Percentiles rank a stretch among this genome's conserved stretches.
phyloP scores from a whole-genome alignment of 306 rosid genomes.

The Clitoria ternatea region DNA sequence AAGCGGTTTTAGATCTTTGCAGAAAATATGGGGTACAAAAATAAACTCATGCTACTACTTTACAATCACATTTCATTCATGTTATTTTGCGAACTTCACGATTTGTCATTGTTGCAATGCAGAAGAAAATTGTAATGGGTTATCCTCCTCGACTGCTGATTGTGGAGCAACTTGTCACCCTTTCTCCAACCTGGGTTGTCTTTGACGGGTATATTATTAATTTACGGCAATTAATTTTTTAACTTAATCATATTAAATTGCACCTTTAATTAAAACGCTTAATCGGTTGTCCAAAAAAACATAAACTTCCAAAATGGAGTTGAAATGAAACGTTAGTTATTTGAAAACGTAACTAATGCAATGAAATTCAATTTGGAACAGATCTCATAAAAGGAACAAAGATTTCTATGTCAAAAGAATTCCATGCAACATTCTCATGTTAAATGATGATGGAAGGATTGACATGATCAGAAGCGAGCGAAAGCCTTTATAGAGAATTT shows the following conservation, averaged over 20 bases:
- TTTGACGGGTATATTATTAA: slow-evolving; percentile 47
- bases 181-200: slow-evolving; percentile 42
- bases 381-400: slow-evolving; percentile 42
- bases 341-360: not conserved
- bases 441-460: slow-evolving; percentile 46
- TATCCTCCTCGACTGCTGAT: slow-evolving; percentile 36
- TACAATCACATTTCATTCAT: not conserved
- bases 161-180: slow-evolving; percentile 34
- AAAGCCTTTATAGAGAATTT: slow-evolving; percentile 1
- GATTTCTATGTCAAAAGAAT: slow-evolving; percentile 34
- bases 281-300: not conserved
- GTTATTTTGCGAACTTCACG: not conserved
- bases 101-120: not conserved
- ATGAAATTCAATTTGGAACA: slow-evolving; percentile 2
- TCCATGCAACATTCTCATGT: slow-evolving; percentile 48
- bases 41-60: not conserved
- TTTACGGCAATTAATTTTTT: not conserved
- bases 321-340: slow-evolving; percentile 1
- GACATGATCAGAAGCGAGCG: slow-evolving; percentile 38
- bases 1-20: slow-evolving; percentile 41
- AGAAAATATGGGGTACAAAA: slow-evolving; percentile 41
- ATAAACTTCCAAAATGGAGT: not conserved
- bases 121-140: slow-evolving; percentile 57
- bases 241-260: not conserved
- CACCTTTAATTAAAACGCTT: not conserved